These are phyloP conservation scores for Solanum chacoense DNA, from an alignment of 305 asterid genomes.

Conservation along the genomic window DNA sequence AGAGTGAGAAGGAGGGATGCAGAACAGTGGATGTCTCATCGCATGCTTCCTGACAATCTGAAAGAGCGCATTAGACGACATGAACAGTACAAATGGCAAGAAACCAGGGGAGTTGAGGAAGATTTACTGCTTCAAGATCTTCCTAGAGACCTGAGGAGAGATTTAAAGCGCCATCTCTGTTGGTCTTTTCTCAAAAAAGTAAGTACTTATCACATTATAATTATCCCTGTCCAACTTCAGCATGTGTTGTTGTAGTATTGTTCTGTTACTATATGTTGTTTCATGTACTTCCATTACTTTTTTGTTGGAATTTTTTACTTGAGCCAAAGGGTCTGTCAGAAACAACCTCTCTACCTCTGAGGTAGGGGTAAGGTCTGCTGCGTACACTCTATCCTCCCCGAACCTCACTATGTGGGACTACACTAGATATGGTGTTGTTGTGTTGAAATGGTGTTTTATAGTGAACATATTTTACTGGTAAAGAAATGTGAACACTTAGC, in stretches of 20 bases:
- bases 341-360: neutral
- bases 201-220: neutral
- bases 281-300: neutral
- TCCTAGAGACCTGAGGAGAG: constrained; percentile 59
- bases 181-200: constrained; percentile 46
- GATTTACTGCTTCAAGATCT: constrained; percentile 40
- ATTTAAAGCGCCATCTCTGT: constrained; percentile 60
- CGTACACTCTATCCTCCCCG: neutral
- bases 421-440: neutral
- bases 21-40: constrained; percentile 52
- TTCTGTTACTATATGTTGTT: neutral
- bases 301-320: neutral
- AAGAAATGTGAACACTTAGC: neutral
- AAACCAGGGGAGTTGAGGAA: constrained; percentile 62
- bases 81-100: constrained; percentile 65
- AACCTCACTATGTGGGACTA: neutral
- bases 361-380: neutral
- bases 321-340: neutral
- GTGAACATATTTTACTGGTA: neutral
- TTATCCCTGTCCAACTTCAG: neutral
- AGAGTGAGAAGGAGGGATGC: constrained; percentile 38
- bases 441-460: neutral
- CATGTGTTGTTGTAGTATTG: neutral
- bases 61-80: constrained; percentile 41
- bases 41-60: constrained; percentile 38